A percentile compares a stretch with the other conserved stretches of the same genome.
phyloP scores from a whole-genome alignment of 139 green algal genomes.

The Nannochloris sp. region DNA sequence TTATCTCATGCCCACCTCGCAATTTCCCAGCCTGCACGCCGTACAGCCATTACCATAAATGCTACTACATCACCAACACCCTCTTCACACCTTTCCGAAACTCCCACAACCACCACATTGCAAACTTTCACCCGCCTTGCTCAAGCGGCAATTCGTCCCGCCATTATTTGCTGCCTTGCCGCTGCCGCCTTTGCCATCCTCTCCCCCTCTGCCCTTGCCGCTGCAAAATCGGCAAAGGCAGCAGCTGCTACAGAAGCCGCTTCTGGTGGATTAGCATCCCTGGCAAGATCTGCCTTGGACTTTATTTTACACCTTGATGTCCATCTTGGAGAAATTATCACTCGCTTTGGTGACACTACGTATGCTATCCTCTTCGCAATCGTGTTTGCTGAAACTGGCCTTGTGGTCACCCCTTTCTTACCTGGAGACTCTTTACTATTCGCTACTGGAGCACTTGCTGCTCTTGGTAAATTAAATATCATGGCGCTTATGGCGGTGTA shows the following conservation, averaged over 20 bases:
- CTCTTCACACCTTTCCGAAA: not conserved
- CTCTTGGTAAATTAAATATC: slow-evolving; percentile 63
- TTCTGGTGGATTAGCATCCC: not conserved
- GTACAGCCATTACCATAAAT: no score
- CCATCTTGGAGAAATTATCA: slow-evolving; percentile 64
- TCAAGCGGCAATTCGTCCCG: not conserved
- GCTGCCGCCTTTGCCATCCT: not conserved
- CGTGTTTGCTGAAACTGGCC: slow-evolving; percentile 58
- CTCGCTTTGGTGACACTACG: slow-evolving; percentile 50
- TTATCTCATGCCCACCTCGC: no score
- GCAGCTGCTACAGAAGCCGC: not conserved
- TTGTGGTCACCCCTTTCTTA: slow-evolving; percentile 86
- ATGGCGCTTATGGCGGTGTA: slow-evolving; percentile 50
- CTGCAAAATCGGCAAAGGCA: not conserved
- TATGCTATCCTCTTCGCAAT: slow-evolving; percentile 79
- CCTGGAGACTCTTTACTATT: slow-evolving; percentile 89
- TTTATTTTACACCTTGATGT: slow-evolving; percentile 83
- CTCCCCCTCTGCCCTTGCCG: not conserved
- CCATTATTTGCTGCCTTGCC: not conserved
- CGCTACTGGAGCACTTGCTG: slow-evolving; percentile 79
- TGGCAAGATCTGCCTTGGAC: slow-evolving; percentile 11
- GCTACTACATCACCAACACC: not conserved
- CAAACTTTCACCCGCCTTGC: no score
- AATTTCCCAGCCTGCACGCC: no score
- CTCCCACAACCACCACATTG: not conserved